phyloP scores from a whole-genome alignment of 306 rosid species.

The Vigna mungo region DNA sequence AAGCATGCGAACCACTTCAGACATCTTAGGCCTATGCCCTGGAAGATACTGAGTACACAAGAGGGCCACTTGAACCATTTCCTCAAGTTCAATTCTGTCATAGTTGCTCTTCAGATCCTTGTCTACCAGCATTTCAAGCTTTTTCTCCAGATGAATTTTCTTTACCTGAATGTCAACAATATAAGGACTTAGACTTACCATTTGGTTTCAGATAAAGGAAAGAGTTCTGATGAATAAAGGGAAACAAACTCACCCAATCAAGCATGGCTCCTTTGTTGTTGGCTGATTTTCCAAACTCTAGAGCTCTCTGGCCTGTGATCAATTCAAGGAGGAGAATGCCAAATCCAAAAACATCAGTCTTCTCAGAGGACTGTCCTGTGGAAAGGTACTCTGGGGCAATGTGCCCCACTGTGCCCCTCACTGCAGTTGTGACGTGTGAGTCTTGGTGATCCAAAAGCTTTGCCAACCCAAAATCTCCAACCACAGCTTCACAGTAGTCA shows the following conservation, averaged over 20 bases:
- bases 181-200: conserved; percentile 12
- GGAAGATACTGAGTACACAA: conserved; percentile 61
- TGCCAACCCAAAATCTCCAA: conserved; percentile 63
- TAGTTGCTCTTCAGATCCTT: conserved; percentile 59
- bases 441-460: conserved; percentile 63
- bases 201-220: not conserved
- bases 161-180: conserved; percentile 48
- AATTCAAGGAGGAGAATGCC: conserved; percentile 62
- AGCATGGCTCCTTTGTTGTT: conserved; percentile 62
- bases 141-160: conserved; percentile 59
- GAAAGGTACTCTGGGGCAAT: conserved; percentile 61
- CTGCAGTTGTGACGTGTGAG: conserved; percentile 66
- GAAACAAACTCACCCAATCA: conserved; percentile 53
- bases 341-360: conserved; percentile 61
- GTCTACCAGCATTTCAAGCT: conserved; percentile 60
- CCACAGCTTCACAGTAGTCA: conserved; percentile 60
- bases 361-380: conserved; percentile 62
- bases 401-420: conserved; percentile 59
- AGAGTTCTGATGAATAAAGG: not conserved
- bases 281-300: conserved; percentile 59
- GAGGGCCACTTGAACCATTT: conserved; percentile 62
- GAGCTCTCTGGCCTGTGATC: conserved; percentile 59
- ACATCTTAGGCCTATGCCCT: conserved; percentile 60
- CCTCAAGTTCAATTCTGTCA: conserved; percentile 60
- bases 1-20: conserved; percentile 61